phyloP scores from a whole-genome alignment of 2,329 filamentous ascomycete genomes.

The Fusarium sp. region DNA sequence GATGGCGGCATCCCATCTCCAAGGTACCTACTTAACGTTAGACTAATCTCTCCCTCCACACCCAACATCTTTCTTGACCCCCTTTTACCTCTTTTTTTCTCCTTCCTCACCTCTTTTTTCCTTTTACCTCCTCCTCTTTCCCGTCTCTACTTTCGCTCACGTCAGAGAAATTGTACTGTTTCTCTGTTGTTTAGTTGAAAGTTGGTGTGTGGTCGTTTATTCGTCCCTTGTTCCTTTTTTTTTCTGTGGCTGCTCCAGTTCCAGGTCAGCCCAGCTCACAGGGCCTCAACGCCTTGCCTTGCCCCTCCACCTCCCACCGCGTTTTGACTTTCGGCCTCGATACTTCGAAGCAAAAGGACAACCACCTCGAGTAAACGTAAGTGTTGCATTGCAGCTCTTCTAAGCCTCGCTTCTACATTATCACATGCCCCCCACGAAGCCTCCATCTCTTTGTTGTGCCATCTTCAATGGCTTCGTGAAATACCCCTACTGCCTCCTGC shows the following conservation, averaged over 20 bases:
- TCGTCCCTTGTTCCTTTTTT: constrained; percentile 11
- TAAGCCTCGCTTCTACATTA: constrained; percentile 30
- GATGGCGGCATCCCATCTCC: constrained; percentile 1
- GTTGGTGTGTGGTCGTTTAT: constrained; percentile 37
- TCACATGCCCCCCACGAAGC: constrained; percentile 4
- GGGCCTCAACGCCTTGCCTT: constrained; percentile 23
- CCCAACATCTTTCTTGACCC: constrained; percentile 22
- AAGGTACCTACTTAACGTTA: constrained; percentile 16
- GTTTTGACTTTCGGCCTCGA: constrained; percentile 37
- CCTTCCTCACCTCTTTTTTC: constrained; percentile 23
- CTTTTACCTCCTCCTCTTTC: constrained; percentile 4
- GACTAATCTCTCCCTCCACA: constrained; percentile 34
- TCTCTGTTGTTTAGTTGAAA: constrained; percentile 26
- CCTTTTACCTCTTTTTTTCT: constrained; percentile 33
- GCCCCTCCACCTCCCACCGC: constrained; percentile 43
- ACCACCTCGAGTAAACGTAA: constrained; percentile 34
- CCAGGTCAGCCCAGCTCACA: constrained; percentile 19
- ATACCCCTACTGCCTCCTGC: constrained; percentile 25
- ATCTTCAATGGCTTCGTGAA: constrained; percentile 42
- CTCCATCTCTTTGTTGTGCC: constrained; percentile 7
- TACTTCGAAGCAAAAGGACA: constrained; percentile 25
- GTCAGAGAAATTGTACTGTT: constrained; percentile 11
- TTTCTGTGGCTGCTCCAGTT: constrained; percentile 20
- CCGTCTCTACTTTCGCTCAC: constrained; percentile 10
- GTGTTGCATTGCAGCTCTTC: constrained; percentile 23